Conservation (phyloP, 176 grass and related monocot genomes). For the Urochloa ruziziensis region DNA sequence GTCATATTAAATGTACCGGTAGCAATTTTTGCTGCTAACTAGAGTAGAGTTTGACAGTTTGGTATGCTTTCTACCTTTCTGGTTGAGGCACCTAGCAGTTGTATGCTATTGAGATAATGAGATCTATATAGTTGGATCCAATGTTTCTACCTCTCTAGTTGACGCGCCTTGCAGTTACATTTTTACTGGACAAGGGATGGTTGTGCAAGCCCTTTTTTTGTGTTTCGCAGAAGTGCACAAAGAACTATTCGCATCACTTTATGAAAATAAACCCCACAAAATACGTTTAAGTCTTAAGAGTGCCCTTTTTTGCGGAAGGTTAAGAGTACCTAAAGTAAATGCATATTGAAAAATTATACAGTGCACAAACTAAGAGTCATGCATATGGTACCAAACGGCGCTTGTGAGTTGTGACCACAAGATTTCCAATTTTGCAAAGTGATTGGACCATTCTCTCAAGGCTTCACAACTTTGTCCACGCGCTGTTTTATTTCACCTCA, state of each 20-base stretch:
- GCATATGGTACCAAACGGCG: not conserved
- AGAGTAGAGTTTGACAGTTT: not conserved
- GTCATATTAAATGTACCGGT: not conserved
- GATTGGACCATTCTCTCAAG: not conserved
- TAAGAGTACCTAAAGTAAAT: not conserved
- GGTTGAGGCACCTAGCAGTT: not conserved
- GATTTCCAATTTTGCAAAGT: not conserved
- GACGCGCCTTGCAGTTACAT: not conserved
- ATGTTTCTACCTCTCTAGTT: not conserved
- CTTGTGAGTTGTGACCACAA: not conserved
- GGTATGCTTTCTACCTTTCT: not conserved
- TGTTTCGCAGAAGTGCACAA: not conserved
- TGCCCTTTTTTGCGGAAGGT: not conserved
- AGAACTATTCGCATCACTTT: not conserved
- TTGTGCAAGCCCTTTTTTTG: not conserved
- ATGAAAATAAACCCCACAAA: too few species aligned
- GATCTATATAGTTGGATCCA: conserved; percentile 2
- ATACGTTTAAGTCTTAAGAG: too few species aligned
- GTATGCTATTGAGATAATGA: not conserved
- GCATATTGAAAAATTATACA: not conserved
- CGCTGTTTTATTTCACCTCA: too few species aligned
- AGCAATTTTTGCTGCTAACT: conserved; percentile 16
- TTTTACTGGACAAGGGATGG: not conserved
- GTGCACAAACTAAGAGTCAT: not conserved
- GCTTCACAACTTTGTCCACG: not conserved